Evolutionary conservation across 306 rosid species (phyloP), one percentile per base, ranked within the genome.

Genomic region (Begonia peltatifolia): DNA sequence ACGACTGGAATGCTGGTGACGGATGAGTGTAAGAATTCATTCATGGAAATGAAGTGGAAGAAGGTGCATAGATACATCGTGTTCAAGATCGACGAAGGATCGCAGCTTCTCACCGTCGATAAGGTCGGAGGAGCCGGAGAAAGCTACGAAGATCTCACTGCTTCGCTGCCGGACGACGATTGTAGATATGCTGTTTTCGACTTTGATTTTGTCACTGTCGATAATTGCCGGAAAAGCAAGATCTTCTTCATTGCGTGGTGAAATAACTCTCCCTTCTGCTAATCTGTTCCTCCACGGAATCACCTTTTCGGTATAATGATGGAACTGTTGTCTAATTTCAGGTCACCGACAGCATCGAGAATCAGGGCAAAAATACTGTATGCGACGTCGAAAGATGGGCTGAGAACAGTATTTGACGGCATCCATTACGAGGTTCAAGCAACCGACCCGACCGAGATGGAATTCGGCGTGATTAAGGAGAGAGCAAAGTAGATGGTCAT

Each of bases 21-120:
- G 2, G 99, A 92, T 20, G 99, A 92, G 73, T 92, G 99, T 68
- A 92, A 92, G 84, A 92, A 64, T 65, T 86, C 96, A 0, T 92
- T 92, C 82, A 79, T 81, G 92, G 99, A 86, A 68, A 86, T 92
- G 99, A 92, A 92, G 61, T 92, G 99, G 99, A 92, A 92, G 79
- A 92, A 92, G 74, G 88, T 86, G 2, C 88, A 79, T 55, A 69
- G 93, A 52, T 92, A 74, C 82, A 83, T 92, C 54, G 99, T 92
- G 14, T 92, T 73, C 85, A 92, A 92, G 87, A 92, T 92, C 76
- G 99, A 92, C 11, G 99, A 92, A 58, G 69, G 68, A 42, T 83
- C 99, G 9, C 73, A 73, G 67, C 82, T 92, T 6, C 93, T 92
- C 12, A 92, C 86, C 23, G 99, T 92, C 12, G 95, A 92, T 12